Conservation (phyloP, 176 grass and related monocot species). For the Miscanthus lutarioriparius region DNA sequence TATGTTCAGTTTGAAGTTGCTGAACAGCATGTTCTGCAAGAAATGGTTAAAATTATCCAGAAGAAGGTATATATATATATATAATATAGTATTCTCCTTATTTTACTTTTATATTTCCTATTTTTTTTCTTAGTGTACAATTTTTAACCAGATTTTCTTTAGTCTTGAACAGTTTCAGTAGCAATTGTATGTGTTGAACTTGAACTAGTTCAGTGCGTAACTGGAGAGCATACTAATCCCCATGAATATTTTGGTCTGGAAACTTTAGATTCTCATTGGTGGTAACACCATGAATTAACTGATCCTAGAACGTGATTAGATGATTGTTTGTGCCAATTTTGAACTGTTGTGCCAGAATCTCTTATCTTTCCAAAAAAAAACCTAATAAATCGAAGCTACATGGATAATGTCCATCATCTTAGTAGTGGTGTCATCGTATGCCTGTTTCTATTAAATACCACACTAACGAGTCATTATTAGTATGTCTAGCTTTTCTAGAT, state of each 20-base stretch:
- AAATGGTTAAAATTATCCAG: slow-evolving; percentile 95
- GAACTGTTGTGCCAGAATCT: not conserved
- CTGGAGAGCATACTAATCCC: not conserved
- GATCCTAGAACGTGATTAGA: not conserved
- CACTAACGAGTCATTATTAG: not conserved
- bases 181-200: slow-evolving; percentile 1
- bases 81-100: not conserved
- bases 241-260: not conserved
- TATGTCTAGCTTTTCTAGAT: not conserved
- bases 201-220: slow-evolving; percentile 1
- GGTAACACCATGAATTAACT: not conserved
- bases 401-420: not conserved
- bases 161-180: not conserved
- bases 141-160: not conserved
- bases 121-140: not conserved
- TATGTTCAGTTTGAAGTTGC: slow-evolving; percentile 80
- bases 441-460: not conserved
- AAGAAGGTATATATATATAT: slow-evolving; percentile 62
- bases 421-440: not conserved
- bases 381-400: not conserved
- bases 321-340: not conserved
- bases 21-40: slow-evolving; percentile 68
- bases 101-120: not conserved
- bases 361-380: not conserved
- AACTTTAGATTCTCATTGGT: not conserved